A percentile compares a stretch with the other conserved stretches of the same genome.
Conservation (phyloP, 2,329 filamentous ascomycete species). For the Microcyclospora pomicola region DNA sequence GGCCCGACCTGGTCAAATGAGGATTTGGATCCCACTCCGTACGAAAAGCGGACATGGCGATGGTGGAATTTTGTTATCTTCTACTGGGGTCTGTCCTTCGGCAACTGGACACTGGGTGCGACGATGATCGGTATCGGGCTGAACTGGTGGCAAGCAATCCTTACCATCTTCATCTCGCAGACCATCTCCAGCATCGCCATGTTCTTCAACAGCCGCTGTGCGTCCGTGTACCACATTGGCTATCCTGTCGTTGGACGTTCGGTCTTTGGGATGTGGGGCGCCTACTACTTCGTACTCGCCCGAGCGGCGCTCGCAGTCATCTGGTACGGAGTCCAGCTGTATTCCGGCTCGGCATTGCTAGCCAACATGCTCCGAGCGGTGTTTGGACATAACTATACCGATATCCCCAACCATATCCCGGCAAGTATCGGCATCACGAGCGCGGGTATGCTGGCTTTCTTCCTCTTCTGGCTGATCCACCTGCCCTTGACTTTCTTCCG, state of each 20-base stretch:
- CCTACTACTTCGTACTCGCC: conserved; percentile 31
- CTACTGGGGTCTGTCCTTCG: conserved; percentile 28
- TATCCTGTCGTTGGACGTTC: conserved; percentile 25
- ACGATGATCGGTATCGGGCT: conserved; percentile 30
- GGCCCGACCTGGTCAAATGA: conserved; percentile 11
- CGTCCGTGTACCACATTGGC: conserved; percentile 24
- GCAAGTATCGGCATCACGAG: conserved; percentile 20
- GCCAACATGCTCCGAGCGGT: conserved; percentile 19
- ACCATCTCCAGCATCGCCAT: conserved; percentile 30
- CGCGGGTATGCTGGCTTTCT: conserved; percentile 22
- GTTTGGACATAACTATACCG: conserved; percentile 26
- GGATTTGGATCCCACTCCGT: conserved; percentile 26
- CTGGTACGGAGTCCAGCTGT: conserved; percentile 10
- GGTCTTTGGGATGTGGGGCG: conserved; percentile 30
- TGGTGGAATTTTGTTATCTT: conserved; percentile 31
- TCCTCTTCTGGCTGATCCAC: conserved; percentile 19
- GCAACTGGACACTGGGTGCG: conserved; percentile 29
- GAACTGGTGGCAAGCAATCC: conserved; percentile 32
- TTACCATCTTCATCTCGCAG: conserved; percentile 33
- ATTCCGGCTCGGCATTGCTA: conserved; percentile 13
- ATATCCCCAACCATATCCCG: conserved; percentile 20
- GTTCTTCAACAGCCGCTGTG: conserved; percentile 32
- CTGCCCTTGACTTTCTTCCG: conserved; percentile 28
- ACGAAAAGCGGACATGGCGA: conserved; percentile 26
- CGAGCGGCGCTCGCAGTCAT: conserved; percentile 18